Conservation (phyloP, 805 yeast genomes). For the Wickerhamomyces ciferrii region DNA sequence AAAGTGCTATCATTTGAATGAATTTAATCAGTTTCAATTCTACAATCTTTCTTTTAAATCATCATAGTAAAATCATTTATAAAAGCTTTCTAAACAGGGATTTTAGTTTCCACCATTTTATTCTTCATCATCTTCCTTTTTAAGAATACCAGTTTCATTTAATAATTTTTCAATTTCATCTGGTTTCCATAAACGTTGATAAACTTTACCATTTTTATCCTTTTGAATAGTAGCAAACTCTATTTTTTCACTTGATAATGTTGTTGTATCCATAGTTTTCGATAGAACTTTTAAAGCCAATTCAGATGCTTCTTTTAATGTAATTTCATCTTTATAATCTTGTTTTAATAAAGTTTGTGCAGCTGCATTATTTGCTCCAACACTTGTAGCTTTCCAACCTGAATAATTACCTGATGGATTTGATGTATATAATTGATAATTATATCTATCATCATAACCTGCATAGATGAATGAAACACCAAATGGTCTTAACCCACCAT, state of each 20-base stretch:
- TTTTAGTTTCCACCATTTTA: slow-evolving; percentile 2
- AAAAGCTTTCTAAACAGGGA: not conserved
- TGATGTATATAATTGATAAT: slow-evolving; percentile 89
- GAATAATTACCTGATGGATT: slow-evolving; percentile 97
- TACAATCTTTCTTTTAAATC: not conserved
- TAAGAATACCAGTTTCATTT: slow-evolving; percentile 64
- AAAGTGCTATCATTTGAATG: no score
- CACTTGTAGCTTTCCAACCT: slow-evolving; percentile 97
- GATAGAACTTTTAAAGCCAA: slow-evolving; percentile 87
- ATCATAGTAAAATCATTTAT: not conserved
- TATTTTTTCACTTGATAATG: slow-evolving; percentile 81
- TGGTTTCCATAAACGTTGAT: slow-evolving; percentile 76
- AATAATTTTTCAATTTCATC: slow-evolving; percentile 70
- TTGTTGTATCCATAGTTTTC: slow-evolving; percentile 89
- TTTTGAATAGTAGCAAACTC: slow-evolving; percentile 82
- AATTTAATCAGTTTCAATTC: no score
- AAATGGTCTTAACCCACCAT: slow-evolving; percentile 97
- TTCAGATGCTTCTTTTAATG: slow-evolving; percentile 71
- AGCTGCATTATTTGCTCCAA: slow-evolving; percentile 94
- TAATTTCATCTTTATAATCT: slow-evolving; percentile 82
- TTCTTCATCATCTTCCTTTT: slow-evolving; percentile 46
- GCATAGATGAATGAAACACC: slow-evolving; percentile 97
- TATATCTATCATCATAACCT: slow-evolving; percentile 86
- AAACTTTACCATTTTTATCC: slow-evolving; percentile 43
- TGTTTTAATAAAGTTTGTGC: slow-evolving; percentile 95